Base-by-base conservation (phyloP, 2,329 filamentous ascomycete species). In the Clarireedia paspali region DNA sequence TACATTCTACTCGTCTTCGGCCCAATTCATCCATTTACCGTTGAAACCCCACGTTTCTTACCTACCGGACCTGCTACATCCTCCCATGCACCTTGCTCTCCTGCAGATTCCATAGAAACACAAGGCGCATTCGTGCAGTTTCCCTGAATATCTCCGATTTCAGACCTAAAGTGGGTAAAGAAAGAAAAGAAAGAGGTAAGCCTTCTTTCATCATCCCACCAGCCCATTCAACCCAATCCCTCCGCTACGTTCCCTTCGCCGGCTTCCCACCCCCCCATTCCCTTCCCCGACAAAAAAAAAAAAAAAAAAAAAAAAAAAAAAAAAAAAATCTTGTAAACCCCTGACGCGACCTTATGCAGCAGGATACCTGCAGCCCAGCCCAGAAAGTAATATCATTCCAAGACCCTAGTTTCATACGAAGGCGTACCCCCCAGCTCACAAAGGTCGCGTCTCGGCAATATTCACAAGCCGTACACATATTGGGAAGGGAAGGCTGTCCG, bases 391-490 rank as follows among this genome's bases (percentile, higher is more conserved):
- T 48, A 48, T 46, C 40, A 20, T 57, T 58, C 51, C 50, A 59
- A 59, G 48, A 58, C 60, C 47, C 57, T 56, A 40, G 47, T 60
- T 56, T 55, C 54, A 59, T 53, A 20, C 47, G 59, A 55, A 55
- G 53, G 47, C 54, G 57, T 56, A 53, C 61, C 51, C 57, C 57
- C 53, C 57, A 59, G 58, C 61, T 51, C 30, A 34, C 10, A 34
- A 34, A 58, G 60, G 36, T 55, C 50, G 60, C 58, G 61, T 59
- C 54, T 57, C 57, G 64, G 63, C 63, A 66, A 60, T 64, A 64
- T 64, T 58, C 57, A 47, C 44, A 48, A 52, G 40, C 57, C 59
- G 57, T 56, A 60, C 61, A 56, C 55, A 53, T 14, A 49, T 58
- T 59, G 48, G 46, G 42, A 57, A 59, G 59, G 60, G 62, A 60